These are phyloP conservation scores for Hymenotorrendiella dingleyae DNA, from an alignment of 2,329 filamentous ascomycete species.

Conservation along the genomic window DNA sequence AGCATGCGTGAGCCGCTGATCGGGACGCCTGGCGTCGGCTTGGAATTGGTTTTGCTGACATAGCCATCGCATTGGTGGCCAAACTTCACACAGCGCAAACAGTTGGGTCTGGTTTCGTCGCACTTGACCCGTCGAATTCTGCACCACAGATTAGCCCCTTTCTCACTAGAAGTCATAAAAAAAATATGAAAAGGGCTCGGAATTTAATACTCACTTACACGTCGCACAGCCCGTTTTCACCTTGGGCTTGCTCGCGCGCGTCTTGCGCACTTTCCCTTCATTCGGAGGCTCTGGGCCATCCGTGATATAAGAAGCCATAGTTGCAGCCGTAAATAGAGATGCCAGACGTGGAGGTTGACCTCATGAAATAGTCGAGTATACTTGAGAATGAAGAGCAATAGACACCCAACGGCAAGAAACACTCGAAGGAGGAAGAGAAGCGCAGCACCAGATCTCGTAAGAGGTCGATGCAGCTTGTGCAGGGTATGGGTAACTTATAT, in stretches of 20 bases:
- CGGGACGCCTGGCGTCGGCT: slow-evolving; percentile 1
- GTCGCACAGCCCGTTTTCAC: slow-evolving; percentile 30
- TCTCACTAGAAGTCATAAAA: not conserved
- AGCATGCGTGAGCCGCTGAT: slow-evolving; percentile 2
- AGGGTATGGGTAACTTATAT: too few relatives aligned
- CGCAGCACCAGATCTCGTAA: too few relatives aligned
- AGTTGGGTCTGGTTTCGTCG: slow-evolving; percentile 29
- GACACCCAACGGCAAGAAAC: too few relatives aligned
- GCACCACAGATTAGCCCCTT: not conserved
- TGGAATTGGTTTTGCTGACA: slow-evolving; percentile 12
- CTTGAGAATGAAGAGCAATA: too few relatives aligned
- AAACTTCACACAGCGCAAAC: slow-evolving; percentile 26
- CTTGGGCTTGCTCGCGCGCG: slow-evolving; percentile 28
- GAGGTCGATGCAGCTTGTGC: too few relatives aligned
- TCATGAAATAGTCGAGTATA: too few relatives aligned
- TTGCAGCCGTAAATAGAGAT: not conserved
- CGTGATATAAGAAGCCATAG: too few relatives aligned
- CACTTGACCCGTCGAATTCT: slow-evolving; percentile 31
- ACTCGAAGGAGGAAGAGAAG: too few relatives aligned
- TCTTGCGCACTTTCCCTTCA: slow-evolving; percentile 8
- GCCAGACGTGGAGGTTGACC: too few relatives aligned
- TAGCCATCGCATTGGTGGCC: slow-evolving; percentile 31
- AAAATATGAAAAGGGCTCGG: not conserved
- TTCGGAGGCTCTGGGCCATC: not conserved
- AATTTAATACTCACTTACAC: slow-evolving; percentile 28